Base-by-base conservation (phyloP, 2,329 filamentous ascomycete genomes). In the Pseudogymnoascus sp. region DNA sequence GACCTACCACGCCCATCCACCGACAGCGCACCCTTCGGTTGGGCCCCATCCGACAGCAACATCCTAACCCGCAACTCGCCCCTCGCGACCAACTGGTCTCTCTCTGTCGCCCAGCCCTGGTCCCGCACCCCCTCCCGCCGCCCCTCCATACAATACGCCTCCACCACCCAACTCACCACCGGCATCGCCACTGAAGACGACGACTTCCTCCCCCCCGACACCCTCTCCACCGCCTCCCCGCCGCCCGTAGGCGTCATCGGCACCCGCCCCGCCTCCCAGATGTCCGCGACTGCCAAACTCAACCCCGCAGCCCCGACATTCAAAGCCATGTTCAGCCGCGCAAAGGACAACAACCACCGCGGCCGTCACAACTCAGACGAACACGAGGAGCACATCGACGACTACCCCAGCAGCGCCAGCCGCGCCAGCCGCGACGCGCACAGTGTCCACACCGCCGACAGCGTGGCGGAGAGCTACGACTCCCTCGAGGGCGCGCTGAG, bases 261-360 rank as follows among this genome's bases (percentile, higher is more conserved):
- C 23, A 96, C 91, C 57, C 86, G 87, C 2, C 91, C 89, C 11
- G 53, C 66, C 17, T 72, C 72, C 11, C 79, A 80, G 71, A 78
- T 87, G 72, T 75, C 86, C 74, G 78, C 87, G 72, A 75, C 86
- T 74, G 77, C 76, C 62, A 73, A 74, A 70, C 81, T 97, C 28
- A 97, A 99, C 70, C 95, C 95, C 7, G 85, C 90, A 6, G 95
- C 93, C 0, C 93, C 93, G 8, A 90, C 89, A 0, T 97, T 97
- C 73, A 93, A 89, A 76, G 87, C 83, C 9, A 83, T 87, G 38
- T 84, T 95, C 64, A 84, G 86, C 69, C 79, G 81, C 4, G 62
- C 73, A 31, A 79, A 77, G 66, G 68, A 57, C 10, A 57, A 15
- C 26, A 19, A 4, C 2, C 50, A 57, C 5, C 50, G 50, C 21